Conservation (phyloP, 2,329 filamentous ascomycete genomes). For the Paraconiothyrium brasiliense region DNA sequence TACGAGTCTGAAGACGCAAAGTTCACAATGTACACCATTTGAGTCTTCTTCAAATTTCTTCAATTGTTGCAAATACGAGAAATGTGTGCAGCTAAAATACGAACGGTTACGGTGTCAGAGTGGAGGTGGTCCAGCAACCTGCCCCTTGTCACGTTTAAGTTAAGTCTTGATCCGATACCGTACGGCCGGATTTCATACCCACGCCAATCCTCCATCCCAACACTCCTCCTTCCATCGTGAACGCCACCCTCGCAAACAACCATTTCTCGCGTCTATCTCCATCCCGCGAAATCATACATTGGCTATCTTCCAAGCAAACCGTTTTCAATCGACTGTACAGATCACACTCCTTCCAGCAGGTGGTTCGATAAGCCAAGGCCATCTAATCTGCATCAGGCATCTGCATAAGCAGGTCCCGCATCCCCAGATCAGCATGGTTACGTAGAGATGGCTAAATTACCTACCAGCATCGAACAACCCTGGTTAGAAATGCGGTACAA, state of each 20-base stretch:
- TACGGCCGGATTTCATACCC: background rate
- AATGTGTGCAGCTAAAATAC: background rate
- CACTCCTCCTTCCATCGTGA: background rate
- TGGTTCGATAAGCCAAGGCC: slow-evolving; percentile 36
- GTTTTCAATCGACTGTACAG: background rate
- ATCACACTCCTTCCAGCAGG: slow-evolving; percentile 35
- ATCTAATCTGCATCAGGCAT: slow-evolving; percentile 36
- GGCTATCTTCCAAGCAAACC: background rate
- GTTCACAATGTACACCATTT: background rate
- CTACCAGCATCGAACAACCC: background rate
- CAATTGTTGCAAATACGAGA: background rate
- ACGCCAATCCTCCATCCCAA: background rate
- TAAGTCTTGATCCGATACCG: too few relatives aligned
- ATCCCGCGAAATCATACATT: background rate
- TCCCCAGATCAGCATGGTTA: slow-evolving; percentile 26
- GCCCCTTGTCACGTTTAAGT: too few relatives aligned
- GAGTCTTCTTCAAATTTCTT: too few relatives aligned
- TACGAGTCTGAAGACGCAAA: background rate
- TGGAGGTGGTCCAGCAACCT: too few relatives aligned
- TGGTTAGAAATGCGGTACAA: slow-evolving; percentile 2
- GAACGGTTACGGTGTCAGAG: too few relatives aligned
- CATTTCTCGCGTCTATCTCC: background rate
- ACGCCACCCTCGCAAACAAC: background rate
- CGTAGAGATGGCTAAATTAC: slow-evolving; percentile 26
- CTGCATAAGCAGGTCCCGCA: slow-evolving; percentile 28